Conservation (phyloP, 345 rosid species). For the Moricandia moricandioides region DNA sequence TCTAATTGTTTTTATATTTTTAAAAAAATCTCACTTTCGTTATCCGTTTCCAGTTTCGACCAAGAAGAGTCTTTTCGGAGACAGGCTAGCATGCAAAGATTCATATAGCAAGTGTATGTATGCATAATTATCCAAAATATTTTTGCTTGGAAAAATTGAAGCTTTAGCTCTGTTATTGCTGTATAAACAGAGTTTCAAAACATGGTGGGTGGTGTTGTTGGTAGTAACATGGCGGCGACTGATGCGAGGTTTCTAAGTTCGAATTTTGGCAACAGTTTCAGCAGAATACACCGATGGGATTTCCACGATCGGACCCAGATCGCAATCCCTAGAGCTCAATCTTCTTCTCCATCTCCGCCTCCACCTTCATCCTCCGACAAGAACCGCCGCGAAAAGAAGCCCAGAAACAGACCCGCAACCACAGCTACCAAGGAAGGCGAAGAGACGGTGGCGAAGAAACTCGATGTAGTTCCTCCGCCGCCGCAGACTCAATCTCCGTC, state of each 20-base stretch:
- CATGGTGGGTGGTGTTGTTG: constrained; percentile 33
- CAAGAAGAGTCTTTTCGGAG: constrained; percentile 29
- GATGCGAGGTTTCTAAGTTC: constrained; percentile 38
- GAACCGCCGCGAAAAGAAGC: constrained; percentile 27
- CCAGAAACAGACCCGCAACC: constrained; percentile 16
- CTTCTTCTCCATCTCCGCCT: constrained; percentile 16
- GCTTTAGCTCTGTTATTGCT: constrained; percentile 24
- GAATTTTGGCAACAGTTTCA: constrained; percentile 33
- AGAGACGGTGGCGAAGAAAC: constrained; percentile 20
- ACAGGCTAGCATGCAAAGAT: constrained; percentile 28
- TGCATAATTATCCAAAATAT: constrained; percentile 13
- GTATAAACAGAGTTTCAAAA: constrained; percentile 13
- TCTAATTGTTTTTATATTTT: not conserved
- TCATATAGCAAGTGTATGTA: constrained; percentile 20
- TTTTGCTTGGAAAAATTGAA: not conserved
- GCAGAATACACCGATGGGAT: constrained; percentile 28
- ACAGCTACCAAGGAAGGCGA: constrained; percentile 29
- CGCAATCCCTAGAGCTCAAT: constrained; percentile 40
- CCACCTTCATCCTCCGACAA: constrained; percentile 29
- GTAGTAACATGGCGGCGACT: constrained; percentile 37
- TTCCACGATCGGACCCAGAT: constrained; percentile 32
- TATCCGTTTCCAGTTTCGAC: constrained; percentile 35
- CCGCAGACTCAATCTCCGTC: constrained; percentile 13
- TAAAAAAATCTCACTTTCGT: constrained; percentile 23
- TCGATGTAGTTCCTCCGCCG: constrained; percentile 10